Percentiles rank a stretch among this genome's conserved stretches.
These are phyloP conservation scores for Funneliformis geosporum DNA, from an alignment of 192 early-diverging fungal species.

Conservation along the genomic window DNA sequence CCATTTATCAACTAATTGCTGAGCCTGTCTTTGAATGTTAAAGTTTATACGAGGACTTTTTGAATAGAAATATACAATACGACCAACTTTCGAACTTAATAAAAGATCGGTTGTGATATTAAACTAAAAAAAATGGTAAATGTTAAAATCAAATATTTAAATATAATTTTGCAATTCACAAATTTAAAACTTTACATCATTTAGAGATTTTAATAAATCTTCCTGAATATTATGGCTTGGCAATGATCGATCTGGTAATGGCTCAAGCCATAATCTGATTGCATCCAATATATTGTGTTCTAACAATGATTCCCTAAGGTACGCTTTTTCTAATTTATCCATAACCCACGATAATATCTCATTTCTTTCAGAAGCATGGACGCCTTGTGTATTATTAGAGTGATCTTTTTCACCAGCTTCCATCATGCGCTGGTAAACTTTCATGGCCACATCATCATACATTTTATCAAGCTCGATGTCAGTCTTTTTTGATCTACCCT, in stretches of 20 bases:
- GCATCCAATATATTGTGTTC: conserved; percentile 81
- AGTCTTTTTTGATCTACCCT: not conserved
- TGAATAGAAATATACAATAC: conserved; percentile 80
- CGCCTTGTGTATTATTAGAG: conserved; percentile 49
- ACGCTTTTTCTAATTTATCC: conserved; percentile 48
- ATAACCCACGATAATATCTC: conserved; percentile 54
- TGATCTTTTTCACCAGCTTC: conserved; percentile 59
- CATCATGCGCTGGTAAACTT: conserved; percentile 13
- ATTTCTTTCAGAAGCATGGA: conserved; percentile 64
- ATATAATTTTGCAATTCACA: not conserved
- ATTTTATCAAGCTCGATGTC: conserved; percentile 1
- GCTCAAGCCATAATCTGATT: conserved; percentile 87
- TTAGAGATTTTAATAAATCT: conserved; percentile 66
- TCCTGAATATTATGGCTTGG: conserved; percentile 82
- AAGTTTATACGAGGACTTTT: conserved; percentile 71
- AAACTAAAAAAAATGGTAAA: conserved; percentile 38
- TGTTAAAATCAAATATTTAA: not conserved
- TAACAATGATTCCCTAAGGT: conserved; percentile 67
- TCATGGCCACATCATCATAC: conserved; percentile 10
- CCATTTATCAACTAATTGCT: conserved; percentile 79
- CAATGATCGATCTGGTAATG: conserved; percentile 80
- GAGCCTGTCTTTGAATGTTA: conserved; percentile 59
- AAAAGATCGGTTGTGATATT: conserved; percentile 72
- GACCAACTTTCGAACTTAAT: conserved; percentile 74
- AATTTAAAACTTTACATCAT: conserved; percentile 52